These are phyloP conservation scores for Schwanniomyces pseudopolymorphus DNA, from an alignment of 805 yeast genomes.

Conservation along the genomic window DNA sequence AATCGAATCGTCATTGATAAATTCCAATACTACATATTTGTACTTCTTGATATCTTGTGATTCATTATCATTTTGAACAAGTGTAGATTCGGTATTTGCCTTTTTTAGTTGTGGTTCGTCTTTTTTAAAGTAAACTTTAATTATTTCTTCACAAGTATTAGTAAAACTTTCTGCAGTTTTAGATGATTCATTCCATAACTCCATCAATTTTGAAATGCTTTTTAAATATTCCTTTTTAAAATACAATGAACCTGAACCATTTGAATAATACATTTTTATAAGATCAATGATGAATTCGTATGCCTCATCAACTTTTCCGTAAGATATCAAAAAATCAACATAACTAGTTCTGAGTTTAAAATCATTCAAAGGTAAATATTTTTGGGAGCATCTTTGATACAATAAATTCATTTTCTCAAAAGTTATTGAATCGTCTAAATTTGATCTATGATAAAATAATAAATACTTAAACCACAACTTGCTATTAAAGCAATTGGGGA, in stretches of 20 bases:
- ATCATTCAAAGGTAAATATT: constrained; percentile 33
- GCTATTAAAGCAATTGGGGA: constrained; percentile 62
- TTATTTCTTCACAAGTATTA: constrained; percentile 17
- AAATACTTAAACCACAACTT: constrained; percentile 70
- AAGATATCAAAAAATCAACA: constrained; percentile 19
- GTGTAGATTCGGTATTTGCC: constrained; percentile 3
- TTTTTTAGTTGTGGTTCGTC: constrained; percentile 15
- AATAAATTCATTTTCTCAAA: constrained; percentile 36
- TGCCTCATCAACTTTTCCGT: constrained; percentile 17
- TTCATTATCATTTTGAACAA: constrained; percentile 2
- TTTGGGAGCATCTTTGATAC: constrained; percentile 52
- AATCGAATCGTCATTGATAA: constrained; percentile 43
- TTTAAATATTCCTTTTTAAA: constrained; percentile 19
- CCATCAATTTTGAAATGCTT: constrained; percentile 11
- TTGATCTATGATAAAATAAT: constrained; percentile 45
- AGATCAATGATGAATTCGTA: constrained; percentile 27
- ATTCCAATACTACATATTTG: constrained; percentile 20
- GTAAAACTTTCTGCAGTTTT: constrained; percentile 7
- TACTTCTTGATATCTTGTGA: constrained; percentile 10
- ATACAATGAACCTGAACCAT: constrained; percentile 4
- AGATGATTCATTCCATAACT: constrained; percentile 9
- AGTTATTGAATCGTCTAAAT: constrained; percentile 15
- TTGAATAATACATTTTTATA: constrained; percentile 23
- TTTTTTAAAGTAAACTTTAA: constrained; percentile 16
- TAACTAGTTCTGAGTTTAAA: constrained; percentile 24